Evolutionary conservation across 2,329 filamentous ascomycete genomes (phyloP).

Genomic region (Colletotrichum eleusines): DNA sequence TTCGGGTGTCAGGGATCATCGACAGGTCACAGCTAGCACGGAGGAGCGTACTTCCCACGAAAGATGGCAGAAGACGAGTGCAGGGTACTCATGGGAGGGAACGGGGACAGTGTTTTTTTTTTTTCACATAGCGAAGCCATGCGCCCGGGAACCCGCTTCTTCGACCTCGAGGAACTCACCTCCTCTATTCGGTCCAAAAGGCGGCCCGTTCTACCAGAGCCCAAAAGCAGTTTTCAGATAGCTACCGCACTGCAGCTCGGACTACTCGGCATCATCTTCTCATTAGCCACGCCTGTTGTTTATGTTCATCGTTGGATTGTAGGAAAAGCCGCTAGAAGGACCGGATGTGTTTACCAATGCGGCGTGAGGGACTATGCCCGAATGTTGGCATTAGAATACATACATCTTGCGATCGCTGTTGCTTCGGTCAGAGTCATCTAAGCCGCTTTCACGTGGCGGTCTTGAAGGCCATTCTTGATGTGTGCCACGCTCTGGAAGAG

Average conservation of each 20-base stretch:
- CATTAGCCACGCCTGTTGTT: not conserved
- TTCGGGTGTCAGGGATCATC: too few relatives aligned
- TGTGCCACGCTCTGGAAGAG: conserved; percentile 15
- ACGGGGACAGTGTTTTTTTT: not conserved
- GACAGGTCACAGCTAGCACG: too few relatives aligned
- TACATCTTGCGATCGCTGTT: not conserved
- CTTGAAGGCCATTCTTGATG: not conserved
- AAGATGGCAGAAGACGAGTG: not conserved
- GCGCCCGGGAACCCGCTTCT: not conserved
- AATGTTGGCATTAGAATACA: not conserved
- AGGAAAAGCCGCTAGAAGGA: not conserved
- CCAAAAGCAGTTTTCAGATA: not conserved
- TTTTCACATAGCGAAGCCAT: not conserved
- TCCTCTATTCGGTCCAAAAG: not conserved
- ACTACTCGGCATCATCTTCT: not conserved
- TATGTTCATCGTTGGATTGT: not conserved
- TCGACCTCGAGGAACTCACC: not conserved
- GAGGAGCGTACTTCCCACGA: too few relatives aligned
- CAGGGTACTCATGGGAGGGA: too few relatives aligned
- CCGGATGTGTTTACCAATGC: too few relatives aligned
- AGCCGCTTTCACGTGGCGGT: not conserved
- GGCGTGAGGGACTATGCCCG: not conserved
- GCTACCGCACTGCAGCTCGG: not conserved
- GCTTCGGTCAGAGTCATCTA: not conserved
- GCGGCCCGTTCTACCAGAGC: not conserved